A percentile compares a stretch with the other conserved stretches of the same genome.
Evolutionary conservation across 441 rosid species (phyloP).

Genomic region (Croton laevigatus): DNA sequence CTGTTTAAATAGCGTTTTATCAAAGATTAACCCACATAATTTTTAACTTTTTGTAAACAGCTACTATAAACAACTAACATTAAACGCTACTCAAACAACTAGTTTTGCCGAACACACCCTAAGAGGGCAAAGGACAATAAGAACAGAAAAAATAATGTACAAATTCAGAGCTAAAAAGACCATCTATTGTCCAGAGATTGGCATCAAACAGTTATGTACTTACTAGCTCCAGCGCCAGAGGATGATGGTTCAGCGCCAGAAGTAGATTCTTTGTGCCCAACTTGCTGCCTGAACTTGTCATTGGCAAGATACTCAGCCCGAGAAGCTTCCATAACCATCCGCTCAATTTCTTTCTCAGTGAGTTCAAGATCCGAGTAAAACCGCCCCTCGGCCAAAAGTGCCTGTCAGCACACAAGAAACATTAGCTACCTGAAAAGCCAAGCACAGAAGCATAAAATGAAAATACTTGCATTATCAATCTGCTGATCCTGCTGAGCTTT

Average conservation of each 20-base stretch:
- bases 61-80: too few relatives aligned
- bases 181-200: background rate
- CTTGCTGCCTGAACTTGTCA: conserved; percentile 58
- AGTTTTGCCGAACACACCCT: too few relatives aligned
- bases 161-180: background rate
- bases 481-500: conserved; percentile 98
- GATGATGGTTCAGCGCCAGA: conserved; percentile 97
- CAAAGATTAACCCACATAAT: too few relatives aligned
- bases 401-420: conserved; percentile 40
- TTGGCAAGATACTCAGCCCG: conserved; percentile 87
- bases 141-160: too few relatives aligned
- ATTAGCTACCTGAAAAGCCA: conserved; percentile 18
- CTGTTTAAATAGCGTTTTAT: too few relatives aligned
- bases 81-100: too few relatives aligned
- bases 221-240: conserved; percentile 83
- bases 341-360: conserved; percentile 90
- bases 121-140: background rate
- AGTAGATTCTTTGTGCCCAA: conserved; percentile 62
- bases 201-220: conserved; percentile 26
- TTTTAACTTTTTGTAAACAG: too few relatives aligned
- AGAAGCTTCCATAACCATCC: conserved; percentile 96
- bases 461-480: conserved; percentile 69
- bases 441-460: background rate
- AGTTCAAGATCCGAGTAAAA: conserved; percentile 94
- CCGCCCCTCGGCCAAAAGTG: conserved; percentile 89